A percentile compares a stretch with the other conserved stretches of the same genome.
Evolutionary conservation across 2,329 filamentous ascomycete genomes (phyloP).

Genomic region (Hypomyces perniciosus): DNA sequence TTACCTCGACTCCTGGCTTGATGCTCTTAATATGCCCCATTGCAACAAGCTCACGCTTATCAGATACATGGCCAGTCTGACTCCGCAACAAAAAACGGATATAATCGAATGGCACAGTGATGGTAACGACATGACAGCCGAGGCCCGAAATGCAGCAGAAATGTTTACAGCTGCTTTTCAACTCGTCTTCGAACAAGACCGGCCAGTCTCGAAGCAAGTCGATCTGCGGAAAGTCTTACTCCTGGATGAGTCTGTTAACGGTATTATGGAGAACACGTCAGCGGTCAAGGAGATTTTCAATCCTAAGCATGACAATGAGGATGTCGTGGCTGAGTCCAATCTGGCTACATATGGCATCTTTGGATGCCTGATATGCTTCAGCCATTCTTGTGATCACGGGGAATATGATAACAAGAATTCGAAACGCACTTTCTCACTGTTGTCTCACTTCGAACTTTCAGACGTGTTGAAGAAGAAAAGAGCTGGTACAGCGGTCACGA

Average conservation of each 20-base stretch:
- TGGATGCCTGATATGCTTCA: slow-evolving; percentile 54
- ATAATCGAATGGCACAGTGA: slow-evolving; percentile 44
- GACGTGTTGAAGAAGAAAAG: slow-evolving; percentile 25
- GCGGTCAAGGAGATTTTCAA: slow-evolving; percentile 40
- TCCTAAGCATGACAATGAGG: slow-evolving; percentile 30
- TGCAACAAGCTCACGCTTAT: slow-evolving; percentile 49
- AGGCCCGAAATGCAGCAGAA: slow-evolving; percentile 37
- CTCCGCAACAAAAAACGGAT: slow-evolving; percentile 49
- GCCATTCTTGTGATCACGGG: slow-evolving; percentile 56
- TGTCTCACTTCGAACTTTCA: slow-evolving; percentile 25
- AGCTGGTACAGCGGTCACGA: slow-evolving; percentile 10
- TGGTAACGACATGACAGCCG: slow-evolving; percentile 33
- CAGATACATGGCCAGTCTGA: slow-evolving; percentile 48
- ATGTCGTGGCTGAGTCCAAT: slow-evolving; percentile 39
- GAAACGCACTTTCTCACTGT: slow-evolving; percentile 48
- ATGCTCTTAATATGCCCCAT: slow-evolving; percentile 41
- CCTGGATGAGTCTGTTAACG: slow-evolving; percentile 49
- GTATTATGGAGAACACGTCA: slow-evolving; percentile 48
- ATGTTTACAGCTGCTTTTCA: slow-evolving; percentile 54
- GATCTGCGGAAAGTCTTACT: slow-evolving; percentile 47
- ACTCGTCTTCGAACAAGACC: slow-evolving; percentile 40
- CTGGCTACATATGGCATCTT: slow-evolving; percentile 51
- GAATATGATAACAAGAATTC: slow-evolving; percentile 50
- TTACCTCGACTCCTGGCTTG: slow-evolving; percentile 50
- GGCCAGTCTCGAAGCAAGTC: slow-evolving; percentile 33